Base-by-base conservation (phyloP, 768 basidiomycete genomes). In the Suillus sp. region DNA sequence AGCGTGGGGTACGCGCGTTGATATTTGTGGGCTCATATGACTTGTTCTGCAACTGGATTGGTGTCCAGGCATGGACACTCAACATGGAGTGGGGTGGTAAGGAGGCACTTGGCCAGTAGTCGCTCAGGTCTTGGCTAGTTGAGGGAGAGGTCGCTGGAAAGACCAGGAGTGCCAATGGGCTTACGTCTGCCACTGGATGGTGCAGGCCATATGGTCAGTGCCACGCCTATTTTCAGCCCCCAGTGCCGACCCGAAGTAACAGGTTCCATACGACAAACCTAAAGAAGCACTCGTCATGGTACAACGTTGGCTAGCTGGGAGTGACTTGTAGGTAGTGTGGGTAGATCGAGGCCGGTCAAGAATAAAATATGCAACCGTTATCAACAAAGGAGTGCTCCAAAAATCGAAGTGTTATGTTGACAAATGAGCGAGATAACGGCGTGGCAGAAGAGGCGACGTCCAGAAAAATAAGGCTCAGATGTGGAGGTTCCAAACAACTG, bases 11-110 rank as follows among this genome's bases (percentile, higher is more conserved):
- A 22, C 84, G 87, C 6, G 78, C 92, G 37, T 80, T 94, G 45
- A 86, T 90, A 53, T 92, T 91, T 66, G 87, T 87, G 0, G 90
- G 89, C 25, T 88, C 85, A 54, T 88, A 87, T 66, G 89, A 90
- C 69, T 91, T 88, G 88, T 88, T 89, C 64, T 92, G 90, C 70
- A 91, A 92, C 71, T 90, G 86, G 85, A 76, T 90, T 35, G 87
- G 88, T 16, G 93, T 93, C 75, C 84, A 85, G 68, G 78, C 85
- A 47, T 93, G 92, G 92, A 84, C 88, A 10, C 83, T 91, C 57
- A 79, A 82, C 62, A 78, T 94, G 57, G 83, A 88, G 59, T 93
- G 92, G 93, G 84, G 82, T 53, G 89, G 89, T 2, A 74, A 79
- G 51, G 78, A 78, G 45, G 81, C 69, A 7, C 93, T 88, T 73